Percentiles rank a stretch among this genome's conserved stretches.
Evolutionary conservation across 441 rosid genomes (phyloP).

Genomic region (Syzygium malaccense): DNA sequence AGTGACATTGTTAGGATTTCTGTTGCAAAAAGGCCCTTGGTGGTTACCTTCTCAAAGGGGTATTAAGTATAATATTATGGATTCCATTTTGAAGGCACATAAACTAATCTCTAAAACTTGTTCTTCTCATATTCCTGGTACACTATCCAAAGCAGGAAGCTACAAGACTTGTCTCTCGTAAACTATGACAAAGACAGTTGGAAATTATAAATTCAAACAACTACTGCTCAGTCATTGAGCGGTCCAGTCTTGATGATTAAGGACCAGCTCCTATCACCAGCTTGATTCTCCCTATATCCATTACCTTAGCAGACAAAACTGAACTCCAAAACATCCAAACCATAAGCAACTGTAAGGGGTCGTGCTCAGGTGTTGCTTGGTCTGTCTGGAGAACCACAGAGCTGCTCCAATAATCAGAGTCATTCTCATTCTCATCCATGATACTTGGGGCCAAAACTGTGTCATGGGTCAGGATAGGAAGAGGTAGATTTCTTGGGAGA

Average conservation of each 20-base stretch:
- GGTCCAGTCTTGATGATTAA: neutral
- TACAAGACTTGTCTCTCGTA: neutral
- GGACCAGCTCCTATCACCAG: neutral
- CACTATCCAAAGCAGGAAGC: neutral
- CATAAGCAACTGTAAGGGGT: neutral
- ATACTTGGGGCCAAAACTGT: neutral
- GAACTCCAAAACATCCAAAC: neutral
- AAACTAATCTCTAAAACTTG: neutral
- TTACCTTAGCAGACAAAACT: neutral
- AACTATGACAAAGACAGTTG: neutral
- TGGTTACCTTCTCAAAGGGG: neutral
- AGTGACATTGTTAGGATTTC: neutral
- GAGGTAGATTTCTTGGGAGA: neutral
- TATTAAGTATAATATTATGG: neutral
- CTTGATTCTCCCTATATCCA: neutral
- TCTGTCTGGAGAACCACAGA: neutral
- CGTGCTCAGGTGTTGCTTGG: neutral
- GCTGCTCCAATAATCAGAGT: neutral
- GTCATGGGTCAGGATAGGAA: neutral
- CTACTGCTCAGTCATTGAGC: neutral
- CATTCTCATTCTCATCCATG: neutral
- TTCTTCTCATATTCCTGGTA: neutral
- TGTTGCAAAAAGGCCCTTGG: neutral
- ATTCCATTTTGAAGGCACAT: neutral
- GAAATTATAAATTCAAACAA: neutral